phyloP scores from a whole-genome alignment of 306 rosid species.

The Glycine soja region DNA sequence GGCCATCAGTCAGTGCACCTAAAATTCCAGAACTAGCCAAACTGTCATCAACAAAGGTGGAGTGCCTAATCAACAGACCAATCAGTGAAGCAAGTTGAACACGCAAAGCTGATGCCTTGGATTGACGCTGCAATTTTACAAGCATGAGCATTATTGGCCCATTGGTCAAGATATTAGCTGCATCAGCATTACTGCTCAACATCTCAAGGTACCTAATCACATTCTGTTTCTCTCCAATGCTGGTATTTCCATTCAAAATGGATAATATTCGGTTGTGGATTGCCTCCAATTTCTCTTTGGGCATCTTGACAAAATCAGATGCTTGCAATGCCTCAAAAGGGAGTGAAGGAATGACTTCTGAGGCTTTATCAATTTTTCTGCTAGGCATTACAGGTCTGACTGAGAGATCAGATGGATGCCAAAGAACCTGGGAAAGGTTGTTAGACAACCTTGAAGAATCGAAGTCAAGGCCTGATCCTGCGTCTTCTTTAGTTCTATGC shows the following conservation, averaged over 20 bases:
- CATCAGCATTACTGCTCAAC: constrained; percentile 88
- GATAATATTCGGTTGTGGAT: constrained; percentile 66
- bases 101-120: constrained; percentile 84
- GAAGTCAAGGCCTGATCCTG: constrained; percentile 67
- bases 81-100: constrained; percentile 93
- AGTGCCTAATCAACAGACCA: constrained; percentile 91
- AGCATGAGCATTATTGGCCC: constrained; percentile 95
- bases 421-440: constrained; percentile 70
- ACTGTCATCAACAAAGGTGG: constrained; percentile 83
- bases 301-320: constrained; percentile 81
- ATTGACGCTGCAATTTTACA: constrained; percentile 85
- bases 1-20: constrained; percentile 86
- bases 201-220: constrained; percentile 89
- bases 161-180: constrained; percentile 95
- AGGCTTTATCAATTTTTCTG: constrained; percentile 83
- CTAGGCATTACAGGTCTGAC: constrained; percentile 99
- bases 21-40: constrained; percentile 90
- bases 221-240: constrained; percentile 90
- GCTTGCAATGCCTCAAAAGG: constrained; percentile 89
- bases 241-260: constrained; percentile 74
- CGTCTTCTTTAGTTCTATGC: constrained; percentile 73
- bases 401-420: constrained; percentile 96
- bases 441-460: constrained; percentile 69
- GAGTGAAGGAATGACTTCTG: constrained; percentile 75
- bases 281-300: constrained; percentile 79